Percentiles rank a stretch among this genome's conserved stretches.
Conservation (phyloP, 176 grass and related monocot genomes). For the Microstegium vimineum region DNA sequence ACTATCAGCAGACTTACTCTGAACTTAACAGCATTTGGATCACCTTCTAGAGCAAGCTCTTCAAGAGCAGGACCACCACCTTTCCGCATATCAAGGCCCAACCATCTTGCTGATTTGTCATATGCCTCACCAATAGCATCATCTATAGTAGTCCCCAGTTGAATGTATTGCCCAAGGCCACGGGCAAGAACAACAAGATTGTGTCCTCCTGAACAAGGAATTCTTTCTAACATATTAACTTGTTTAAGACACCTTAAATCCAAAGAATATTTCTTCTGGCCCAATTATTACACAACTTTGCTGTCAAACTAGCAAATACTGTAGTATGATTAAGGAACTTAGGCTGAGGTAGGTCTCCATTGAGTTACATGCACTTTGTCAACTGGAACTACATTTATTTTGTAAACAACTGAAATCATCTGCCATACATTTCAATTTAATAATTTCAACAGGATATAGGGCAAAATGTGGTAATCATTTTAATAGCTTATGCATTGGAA, state of each 20-base stretch:
- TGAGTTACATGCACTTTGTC: not conserved
- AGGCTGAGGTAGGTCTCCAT: not conserved
- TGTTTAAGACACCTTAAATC: slow-evolving; percentile 8
- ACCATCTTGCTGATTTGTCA: slow-evolving; percentile 94
- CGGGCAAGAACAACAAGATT: slow-evolving; percentile 93
- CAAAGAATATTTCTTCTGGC: not conserved
- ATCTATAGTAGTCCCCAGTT: slow-evolving; percentile 95
- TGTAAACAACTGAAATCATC: not conserved
- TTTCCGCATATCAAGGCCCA: slow-evolving; percentile 92
- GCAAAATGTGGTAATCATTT: not conserved
- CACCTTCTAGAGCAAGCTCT: slow-evolving; percentile 85
- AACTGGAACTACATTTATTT: slow-evolving; percentile 1
- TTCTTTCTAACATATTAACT: slow-evolving; percentile 17
- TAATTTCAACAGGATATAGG: not conserved
- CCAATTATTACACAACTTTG: not conserved
- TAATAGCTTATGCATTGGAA: slow-evolving; percentile 5
- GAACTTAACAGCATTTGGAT: slow-evolving; percentile 70
- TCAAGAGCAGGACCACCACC: slow-evolving; percentile 95
- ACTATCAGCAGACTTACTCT: slow-evolving; percentile 62
- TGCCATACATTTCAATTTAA: not conserved
- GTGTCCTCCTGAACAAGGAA: slow-evolving; percentile 88
- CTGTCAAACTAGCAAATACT: not conserved
- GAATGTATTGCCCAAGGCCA: slow-evolving; percentile 82
- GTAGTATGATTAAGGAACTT: not conserved
- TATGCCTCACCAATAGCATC: slow-evolving; percentile 99